A percentile compares a stretch with the other conserved stretches of the same genome.
phyloP scores from a whole-genome alignment of 2,329 filamentous ascomycete genomes.

The Penicillium carneum region DNA sequence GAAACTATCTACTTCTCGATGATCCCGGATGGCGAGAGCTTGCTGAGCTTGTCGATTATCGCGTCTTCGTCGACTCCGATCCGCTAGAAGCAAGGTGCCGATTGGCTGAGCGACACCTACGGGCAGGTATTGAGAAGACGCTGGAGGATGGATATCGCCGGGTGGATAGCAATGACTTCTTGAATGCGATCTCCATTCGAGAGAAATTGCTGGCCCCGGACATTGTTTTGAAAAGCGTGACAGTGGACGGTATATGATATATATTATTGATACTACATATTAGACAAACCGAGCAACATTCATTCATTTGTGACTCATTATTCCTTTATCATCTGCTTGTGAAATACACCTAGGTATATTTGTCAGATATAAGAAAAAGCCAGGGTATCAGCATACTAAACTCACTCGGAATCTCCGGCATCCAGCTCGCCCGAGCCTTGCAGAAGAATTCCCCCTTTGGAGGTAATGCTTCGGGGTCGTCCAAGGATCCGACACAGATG shows the following conservation, averaged over 20 bases:
- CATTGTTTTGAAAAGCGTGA: conserved; percentile 38
- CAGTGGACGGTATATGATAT: background rate
- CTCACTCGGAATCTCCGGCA: conserved; percentile 58
- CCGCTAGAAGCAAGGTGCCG: conserved; percentile 46
- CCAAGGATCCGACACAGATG: conserved; percentile 60
- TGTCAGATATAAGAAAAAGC: conserved; percentile 19
- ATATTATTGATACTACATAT: conserved; percentile 9
- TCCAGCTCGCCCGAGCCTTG: conserved; percentile 58
- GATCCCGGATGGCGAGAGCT: conserved; percentile 46
- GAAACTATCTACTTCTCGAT: conserved; percentile 39
- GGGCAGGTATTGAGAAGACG: conserved; percentile 52
- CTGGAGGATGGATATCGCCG: conserved; percentile 46
- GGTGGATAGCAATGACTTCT: conserved; percentile 51
- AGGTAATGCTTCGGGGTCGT: conserved; percentile 58
- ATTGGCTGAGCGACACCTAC: conserved; percentile 51
- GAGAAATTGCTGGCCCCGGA: conserved; percentile 39
- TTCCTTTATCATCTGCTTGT: conserved; percentile 57
- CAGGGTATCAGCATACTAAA: background rate
- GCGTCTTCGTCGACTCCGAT: conserved; percentile 53
- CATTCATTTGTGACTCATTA: conserved; percentile 29
- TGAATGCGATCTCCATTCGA: conserved; percentile 45
- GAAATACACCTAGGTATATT: conserved; percentile 50
- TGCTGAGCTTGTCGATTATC: conserved; percentile 49
- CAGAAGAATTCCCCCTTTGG: conserved; percentile 66
- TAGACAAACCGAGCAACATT: background rate